Percentiles rank a stretch among this genome's conserved stretches.
These are phyloP conservation scores for Rubroboletus satanas DNA, from an alignment of 768 basidiomycete genomes.

Conservation along the genomic window DNA sequence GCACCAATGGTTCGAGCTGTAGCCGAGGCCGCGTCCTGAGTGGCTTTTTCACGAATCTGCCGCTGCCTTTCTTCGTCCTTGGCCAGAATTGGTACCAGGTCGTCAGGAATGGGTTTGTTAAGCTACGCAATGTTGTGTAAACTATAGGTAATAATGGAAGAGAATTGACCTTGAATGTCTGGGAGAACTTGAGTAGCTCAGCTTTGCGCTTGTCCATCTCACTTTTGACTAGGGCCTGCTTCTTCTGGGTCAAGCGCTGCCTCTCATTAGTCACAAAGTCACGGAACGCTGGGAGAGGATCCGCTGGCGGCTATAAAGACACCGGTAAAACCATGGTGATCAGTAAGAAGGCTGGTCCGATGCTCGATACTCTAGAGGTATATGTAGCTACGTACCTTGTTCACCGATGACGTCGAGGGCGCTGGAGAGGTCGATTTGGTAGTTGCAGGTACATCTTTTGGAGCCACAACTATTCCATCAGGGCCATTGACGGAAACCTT, in stretches of 20 bases:
- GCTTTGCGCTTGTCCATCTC: constrained; percentile 95
- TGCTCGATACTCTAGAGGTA: neutral
- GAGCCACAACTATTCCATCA: constrained; percentile 54
- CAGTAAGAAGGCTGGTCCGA: constrained; percentile 4
- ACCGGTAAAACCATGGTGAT: constrained; percentile 2
- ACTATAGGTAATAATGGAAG: neutral
- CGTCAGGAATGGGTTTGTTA: constrained; percentile 92
- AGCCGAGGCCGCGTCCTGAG: constrained; percentile 58
- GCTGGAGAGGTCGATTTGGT: constrained; percentile 65
- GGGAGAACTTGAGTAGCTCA: constrained; percentile 89
- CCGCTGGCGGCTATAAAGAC: constrained; percentile 55
- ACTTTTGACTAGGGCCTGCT: constrained; percentile 81
- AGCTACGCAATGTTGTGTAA: constrained; percentile 44
- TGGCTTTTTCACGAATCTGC: constrained; percentile 74
- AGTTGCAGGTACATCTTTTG: constrained; percentile 43
- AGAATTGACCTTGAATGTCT: constrained; percentile 79
- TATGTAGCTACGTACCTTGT: constrained; percentile 44
- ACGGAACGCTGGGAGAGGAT: constrained; percentile 80
- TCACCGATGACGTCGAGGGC: constrained; percentile 41
- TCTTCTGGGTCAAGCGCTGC: constrained; percentile 85
- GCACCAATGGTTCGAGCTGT: constrained; percentile 69
- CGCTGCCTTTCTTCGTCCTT: constrained; percentile 92
- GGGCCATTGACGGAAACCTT: constrained; percentile 75
- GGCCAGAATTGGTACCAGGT: constrained; percentile 86
- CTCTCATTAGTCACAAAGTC: constrained; percentile 92